These are phyloP conservation scores for Candida krabiensis DNA, from an alignment of 805 yeast species.

Conservation along the genomic window DNA sequence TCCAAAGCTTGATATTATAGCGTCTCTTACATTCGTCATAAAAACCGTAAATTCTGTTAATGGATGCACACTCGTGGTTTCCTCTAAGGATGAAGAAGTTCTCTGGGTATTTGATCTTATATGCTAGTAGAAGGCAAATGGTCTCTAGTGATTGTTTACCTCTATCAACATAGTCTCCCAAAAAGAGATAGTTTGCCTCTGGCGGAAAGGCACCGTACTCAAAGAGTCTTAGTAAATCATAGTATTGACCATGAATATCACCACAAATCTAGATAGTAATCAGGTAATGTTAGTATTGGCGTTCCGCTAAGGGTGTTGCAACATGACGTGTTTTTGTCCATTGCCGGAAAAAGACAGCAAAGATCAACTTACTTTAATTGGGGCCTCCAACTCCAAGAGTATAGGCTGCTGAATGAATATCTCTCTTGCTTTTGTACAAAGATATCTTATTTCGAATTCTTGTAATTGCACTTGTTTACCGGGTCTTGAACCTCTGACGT, in stretches of 20 bases:
- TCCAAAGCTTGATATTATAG: slow-evolving; percentile 97
- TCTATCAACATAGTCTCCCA: slow-evolving; percentile 98
- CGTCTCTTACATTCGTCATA: slow-evolving; percentile 99
- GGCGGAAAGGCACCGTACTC: slow-evolving; percentile 99
- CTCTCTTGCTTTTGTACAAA: slow-evolving; percentile 97
- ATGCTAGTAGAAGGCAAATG: slow-evolving; percentile 88
- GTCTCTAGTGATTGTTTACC: slow-evolving; percentile 98
- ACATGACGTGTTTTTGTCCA: too few relatives aligned
- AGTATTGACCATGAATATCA: slow-evolving; percentile 98
- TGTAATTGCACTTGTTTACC: slow-evolving; percentile 94
- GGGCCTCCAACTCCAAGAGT: slow-evolving; percentile 92
- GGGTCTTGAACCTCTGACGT: slow-evolving; percentile 97
- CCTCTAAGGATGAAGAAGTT: slow-evolving; percentile 96
- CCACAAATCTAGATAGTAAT: slow-evolving; percentile 68
- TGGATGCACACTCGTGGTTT: slow-evolving; percentile 97
- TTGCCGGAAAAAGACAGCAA: not conserved
- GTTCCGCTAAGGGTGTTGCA: too few relatives aligned
- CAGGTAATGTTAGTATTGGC: slow-evolving; percentile 15
- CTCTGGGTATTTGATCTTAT: slow-evolving; percentile 97
- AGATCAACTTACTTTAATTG: slow-evolving; percentile 71
- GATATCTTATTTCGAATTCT: slow-evolving; percentile 91
- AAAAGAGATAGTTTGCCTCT: slow-evolving; percentile 91
- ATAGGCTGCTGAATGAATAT: slow-evolving; percentile 98
- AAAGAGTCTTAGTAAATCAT: slow-evolving; percentile 89
- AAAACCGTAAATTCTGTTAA: slow-evolving; percentile 96